Percentiles rank a stretch among this genome's conserved stretches.
phyloP scores from a whole-genome alignment of 2,329 filamentous ascomycete species.

The Parastagonospora avenae region DNA sequence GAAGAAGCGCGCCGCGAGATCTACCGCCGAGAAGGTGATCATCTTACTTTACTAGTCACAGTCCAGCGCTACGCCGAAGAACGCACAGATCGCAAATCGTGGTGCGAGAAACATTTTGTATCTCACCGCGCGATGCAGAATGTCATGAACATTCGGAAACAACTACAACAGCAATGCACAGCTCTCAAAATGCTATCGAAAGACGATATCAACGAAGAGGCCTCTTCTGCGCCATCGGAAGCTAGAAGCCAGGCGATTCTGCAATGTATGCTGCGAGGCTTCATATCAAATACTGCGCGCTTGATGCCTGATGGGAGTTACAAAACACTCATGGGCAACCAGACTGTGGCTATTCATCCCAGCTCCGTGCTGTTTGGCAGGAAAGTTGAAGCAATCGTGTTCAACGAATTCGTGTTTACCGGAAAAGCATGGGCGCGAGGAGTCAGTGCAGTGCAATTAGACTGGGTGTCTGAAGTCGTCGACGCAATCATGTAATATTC shows the following conservation, averaged over 20 bases:
- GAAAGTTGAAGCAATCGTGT: constrained; percentile 66
- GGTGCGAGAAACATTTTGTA: constrained; percentile 64
- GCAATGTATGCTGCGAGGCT: constrained; percentile 63
- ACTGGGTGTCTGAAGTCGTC: constrained; percentile 63
- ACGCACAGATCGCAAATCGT: constrained; percentile 62
- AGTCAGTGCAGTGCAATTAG: constrained; percentile 66
- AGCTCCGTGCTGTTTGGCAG: constrained; percentile 63
- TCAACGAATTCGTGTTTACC: constrained; percentile 70
- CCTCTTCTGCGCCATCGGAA: constrained; percentile 38
- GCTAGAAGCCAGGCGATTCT: constrained; percentile 58
- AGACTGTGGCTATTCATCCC: constrained; percentile 67
- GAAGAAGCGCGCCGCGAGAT: constrained; percentile 61
- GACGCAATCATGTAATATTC: constrained; percentile 31
- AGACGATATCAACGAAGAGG: constrained; percentile 9
- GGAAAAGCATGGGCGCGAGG: constrained; percentile 66
- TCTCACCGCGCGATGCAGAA: constrained; percentile 69
- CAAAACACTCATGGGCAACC: constrained; percentile 64
- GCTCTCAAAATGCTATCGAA: constrained; percentile 50
- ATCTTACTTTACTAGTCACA: constrained; percentile 65
- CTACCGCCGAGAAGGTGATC: constrained; percentile 66
- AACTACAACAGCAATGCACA: constrained; percentile 62
- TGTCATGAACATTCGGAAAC: constrained; percentile 69
- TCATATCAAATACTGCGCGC: constrained; percentile 64
- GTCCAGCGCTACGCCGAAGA: constrained; percentile 65
- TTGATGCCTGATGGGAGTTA: constrained; percentile 66